Conservation (phyloP, 768 basidiomycete genomes). For the Tephrocybe sp. region DNA sequence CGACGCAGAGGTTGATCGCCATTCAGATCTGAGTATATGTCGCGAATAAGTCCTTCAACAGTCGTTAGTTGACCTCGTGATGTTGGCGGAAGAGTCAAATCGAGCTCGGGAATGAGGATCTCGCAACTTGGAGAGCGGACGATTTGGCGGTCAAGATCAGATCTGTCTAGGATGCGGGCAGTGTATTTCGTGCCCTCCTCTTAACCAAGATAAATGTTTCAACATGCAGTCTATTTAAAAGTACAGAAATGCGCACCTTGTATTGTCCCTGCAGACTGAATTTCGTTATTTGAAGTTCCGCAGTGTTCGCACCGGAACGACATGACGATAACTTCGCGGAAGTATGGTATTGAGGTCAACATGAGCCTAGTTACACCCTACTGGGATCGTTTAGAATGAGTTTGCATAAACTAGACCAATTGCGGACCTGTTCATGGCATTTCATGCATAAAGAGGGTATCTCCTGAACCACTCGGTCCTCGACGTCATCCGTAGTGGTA, state of each 20-base stretch:
- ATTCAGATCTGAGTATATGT: conserved; percentile 77
- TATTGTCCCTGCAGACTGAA: conserved; percentile 85
- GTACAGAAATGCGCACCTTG: conserved; percentile 52
- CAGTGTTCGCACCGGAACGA: conserved; percentile 96
- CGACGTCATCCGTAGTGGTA: conserved; percentile 29
- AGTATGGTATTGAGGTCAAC: conserved; percentile 92
- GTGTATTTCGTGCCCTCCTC: conserved; percentile 87
- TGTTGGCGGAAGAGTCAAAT: conserved; percentile 85
- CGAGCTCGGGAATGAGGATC: conserved; percentile 81
- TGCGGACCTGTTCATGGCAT: conserved; percentile 82
- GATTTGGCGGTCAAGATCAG: conserved; percentile 89
- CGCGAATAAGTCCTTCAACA: conserved; percentile 86
- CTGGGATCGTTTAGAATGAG: conserved; percentile 20
- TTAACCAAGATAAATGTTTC: conserved; percentile 24
- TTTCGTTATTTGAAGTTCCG: conserved; percentile 86
- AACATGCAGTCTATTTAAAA: background rate
- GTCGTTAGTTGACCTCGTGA: conserved; percentile 93
- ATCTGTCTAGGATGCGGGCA: conserved; percentile 64
- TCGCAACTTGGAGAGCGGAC: conserved; percentile 86
- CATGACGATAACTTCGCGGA: conserved; percentile 93
- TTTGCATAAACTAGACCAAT: background rate
- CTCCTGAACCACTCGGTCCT: conserved; percentile 73
- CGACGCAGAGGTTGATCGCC: conserved; percentile 81
- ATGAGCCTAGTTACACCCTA: conserved; percentile 89
- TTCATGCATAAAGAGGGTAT: conserved; percentile 93